Evolutionary conservation across 805 yeast species (phyloP).

Genomic region (Peterozyma xylosa): DNA sequence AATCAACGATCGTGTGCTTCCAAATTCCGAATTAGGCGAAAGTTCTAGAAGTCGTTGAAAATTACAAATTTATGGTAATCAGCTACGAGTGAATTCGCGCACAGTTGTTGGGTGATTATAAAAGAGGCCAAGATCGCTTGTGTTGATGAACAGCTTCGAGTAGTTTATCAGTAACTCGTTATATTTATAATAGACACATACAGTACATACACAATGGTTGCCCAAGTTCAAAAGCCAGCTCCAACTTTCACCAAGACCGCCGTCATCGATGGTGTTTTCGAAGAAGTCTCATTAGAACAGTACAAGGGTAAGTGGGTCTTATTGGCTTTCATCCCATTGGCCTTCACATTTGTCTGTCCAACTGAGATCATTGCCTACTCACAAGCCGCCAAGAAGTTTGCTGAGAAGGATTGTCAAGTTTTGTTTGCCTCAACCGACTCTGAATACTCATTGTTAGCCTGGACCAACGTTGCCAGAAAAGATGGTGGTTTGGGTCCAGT

Average conservation of each 20-base stretch:
- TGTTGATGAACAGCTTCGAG: no score
- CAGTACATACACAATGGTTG: conserved; percentile 54
- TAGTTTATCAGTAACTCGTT: no score
- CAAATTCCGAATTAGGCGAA: no score
- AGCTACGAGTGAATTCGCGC: no score
- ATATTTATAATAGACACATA: no score
- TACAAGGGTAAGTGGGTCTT: conserved; percentile 98
- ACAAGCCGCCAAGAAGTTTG: conserved; percentile 86
- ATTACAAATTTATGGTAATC: no score
- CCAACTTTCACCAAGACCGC: conserved; percentile 96
- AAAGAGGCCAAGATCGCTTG: no score
- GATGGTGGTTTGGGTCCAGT: conserved; percentile 98
- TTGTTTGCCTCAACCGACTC: conserved; percentile 98
- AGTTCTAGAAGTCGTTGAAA: no score
- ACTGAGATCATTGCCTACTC: conserved; percentile 99
- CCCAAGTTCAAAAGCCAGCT: conserved; percentile 90
- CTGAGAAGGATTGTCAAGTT: conserved; percentile 80
- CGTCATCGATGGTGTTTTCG: conserved; percentile 93
- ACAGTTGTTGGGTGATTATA: no score
- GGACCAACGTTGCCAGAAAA: conserved; percentile 95
- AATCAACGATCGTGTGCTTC: no score
- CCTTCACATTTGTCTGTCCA: conserved; percentile 99
- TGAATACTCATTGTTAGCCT: conserved; percentile 93
- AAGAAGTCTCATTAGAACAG: conserved; percentile 89
- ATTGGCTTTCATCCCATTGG: conserved; percentile 95